Evolutionary conservation across 2,329 filamentous ascomycete genomes (phyloP).

Genomic region (Lasiodiplodia theobromae): DNA sequence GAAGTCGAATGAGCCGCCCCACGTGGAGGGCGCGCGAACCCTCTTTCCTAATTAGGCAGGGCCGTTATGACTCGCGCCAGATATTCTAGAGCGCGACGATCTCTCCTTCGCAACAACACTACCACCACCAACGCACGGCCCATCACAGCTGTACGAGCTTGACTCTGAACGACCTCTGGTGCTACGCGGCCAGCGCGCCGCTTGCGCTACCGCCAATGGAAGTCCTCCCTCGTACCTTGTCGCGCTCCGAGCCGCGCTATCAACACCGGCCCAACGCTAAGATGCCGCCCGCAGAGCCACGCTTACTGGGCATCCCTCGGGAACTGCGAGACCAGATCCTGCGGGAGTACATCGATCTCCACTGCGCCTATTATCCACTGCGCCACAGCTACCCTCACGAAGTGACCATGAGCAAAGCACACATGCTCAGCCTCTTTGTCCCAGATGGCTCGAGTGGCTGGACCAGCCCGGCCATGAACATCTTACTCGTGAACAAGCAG

Average conservation of each 20-base stretch:
- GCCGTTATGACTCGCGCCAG: background rate
- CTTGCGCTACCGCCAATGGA: too few relatives aligned
- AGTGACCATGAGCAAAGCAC: background rate
- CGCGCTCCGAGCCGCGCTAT: background rate
- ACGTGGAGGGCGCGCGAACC: too few relatives aligned
- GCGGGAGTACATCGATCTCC: background rate
- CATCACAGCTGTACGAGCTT: too few relatives aligned
- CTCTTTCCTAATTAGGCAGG: background rate
- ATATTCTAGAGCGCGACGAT: background rate
- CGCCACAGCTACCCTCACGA: background rate
- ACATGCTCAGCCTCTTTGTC: background rate
- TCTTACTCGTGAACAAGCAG: background rate
- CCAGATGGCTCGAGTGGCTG: background rate
- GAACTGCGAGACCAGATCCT: background rate
- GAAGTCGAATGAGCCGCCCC: too few relatives aligned
- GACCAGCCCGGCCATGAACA: background rate
- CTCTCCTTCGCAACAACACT: too few relatives aligned
- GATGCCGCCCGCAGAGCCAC: too few relatives aligned
- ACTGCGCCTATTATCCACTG: background rate
- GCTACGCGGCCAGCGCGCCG: too few relatives aligned
- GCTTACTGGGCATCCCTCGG: background rate
- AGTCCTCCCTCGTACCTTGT: too few relatives aligned
- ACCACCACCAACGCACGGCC: too few relatives aligned
- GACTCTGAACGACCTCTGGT: too few relatives aligned
- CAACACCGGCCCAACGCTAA: background rate